Conservation (phyloP, 169 alveolate species). For the Babesia divergens region DNA sequence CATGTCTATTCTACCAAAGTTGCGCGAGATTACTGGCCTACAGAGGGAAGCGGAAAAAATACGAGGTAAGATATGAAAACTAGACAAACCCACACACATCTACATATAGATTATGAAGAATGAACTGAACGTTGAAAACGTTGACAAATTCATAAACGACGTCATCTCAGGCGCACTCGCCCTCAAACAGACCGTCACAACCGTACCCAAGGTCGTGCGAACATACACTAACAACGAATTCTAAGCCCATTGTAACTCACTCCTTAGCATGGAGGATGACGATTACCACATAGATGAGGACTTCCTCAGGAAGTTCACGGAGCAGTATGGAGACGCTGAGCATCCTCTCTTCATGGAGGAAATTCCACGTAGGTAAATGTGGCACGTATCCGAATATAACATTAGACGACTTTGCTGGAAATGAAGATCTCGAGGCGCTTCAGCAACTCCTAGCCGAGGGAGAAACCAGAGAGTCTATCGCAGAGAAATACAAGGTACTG, state of each 20-base stretch:
- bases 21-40: slow-evolving; percentile 57
- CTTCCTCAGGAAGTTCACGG: slow-evolving; percentile 53
- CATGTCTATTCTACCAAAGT: slow-evolving; percentile 38
- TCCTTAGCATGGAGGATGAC: slow-evolving; percentile 42
- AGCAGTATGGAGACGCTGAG: slow-evolving; percentile 57
- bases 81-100: neutral
- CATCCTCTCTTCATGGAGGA: slow-evolving; percentile 69
- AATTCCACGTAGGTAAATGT: slow-evolving; percentile 30
- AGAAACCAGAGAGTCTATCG: slow-evolving; percentile 66
- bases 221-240: slow-evolving; percentile 21
- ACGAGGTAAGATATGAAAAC: slow-evolving; percentile 22
- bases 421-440: slow-evolving; percentile 61
- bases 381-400: neutral
- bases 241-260: neutral
- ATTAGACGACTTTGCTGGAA: slow-evolving; percentile 33
- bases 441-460: slow-evolving; percentile 59
- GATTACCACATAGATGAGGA: slow-evolving; percentile 57
- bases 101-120: slow-evolving; percentile 34
- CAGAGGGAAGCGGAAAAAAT: slow-evolving; percentile 54
- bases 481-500: slow-evolving; percentile 53
- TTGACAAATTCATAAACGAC: slow-evolving; percentile 52
- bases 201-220: slow-evolving; percentile 31
- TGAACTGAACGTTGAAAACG: slow-evolving; percentile 21
- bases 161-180: slow-evolving; percentile 55
- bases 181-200: slow-evolving; percentile 21